phyloP scores from a whole-genome alignment of 805 yeast genomes.

The Candida chilensis region DNA sequence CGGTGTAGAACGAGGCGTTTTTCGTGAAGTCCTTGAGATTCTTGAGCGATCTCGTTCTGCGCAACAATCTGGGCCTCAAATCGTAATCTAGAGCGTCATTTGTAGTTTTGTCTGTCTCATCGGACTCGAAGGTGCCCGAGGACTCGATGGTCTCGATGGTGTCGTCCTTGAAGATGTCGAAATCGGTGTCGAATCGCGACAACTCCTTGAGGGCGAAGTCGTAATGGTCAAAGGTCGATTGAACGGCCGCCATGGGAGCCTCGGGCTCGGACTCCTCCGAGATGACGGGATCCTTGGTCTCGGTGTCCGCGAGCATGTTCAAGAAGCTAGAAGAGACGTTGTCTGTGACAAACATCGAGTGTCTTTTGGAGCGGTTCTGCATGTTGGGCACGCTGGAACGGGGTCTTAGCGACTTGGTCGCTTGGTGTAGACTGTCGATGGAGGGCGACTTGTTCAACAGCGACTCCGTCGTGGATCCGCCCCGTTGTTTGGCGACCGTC shows the following conservation, averaged over 20 bases:
- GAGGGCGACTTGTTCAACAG: neutral
- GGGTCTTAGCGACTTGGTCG: neutral
- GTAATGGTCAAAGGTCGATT: neutral
- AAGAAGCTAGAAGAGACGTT: neutral
- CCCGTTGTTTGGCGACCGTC: neutral
- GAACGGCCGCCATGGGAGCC: neutral
- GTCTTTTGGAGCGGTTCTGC: neutral
- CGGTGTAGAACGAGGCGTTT: neutral
- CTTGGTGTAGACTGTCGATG: neutral
- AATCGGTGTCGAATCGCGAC: neutral
- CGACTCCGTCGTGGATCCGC: neutral
- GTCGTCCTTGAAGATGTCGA: neutral
- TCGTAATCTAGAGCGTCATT: no score
- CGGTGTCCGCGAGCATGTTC: neutral
- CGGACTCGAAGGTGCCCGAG: no score
- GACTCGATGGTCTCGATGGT: no score
- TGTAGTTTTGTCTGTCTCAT: no score
- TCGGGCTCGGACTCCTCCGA: neutral
- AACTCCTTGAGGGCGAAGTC: neutral
- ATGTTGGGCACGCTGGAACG: constrained; percentile 1
- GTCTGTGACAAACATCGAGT: neutral
- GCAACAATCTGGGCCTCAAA: neutral
- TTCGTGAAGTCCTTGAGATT: neutral
- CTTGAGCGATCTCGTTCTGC: neutral
- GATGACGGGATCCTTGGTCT: neutral